Conservation (phyloP, 2,329 filamentous ascomycete species). For the Pseudocercospora ulei region DNA sequence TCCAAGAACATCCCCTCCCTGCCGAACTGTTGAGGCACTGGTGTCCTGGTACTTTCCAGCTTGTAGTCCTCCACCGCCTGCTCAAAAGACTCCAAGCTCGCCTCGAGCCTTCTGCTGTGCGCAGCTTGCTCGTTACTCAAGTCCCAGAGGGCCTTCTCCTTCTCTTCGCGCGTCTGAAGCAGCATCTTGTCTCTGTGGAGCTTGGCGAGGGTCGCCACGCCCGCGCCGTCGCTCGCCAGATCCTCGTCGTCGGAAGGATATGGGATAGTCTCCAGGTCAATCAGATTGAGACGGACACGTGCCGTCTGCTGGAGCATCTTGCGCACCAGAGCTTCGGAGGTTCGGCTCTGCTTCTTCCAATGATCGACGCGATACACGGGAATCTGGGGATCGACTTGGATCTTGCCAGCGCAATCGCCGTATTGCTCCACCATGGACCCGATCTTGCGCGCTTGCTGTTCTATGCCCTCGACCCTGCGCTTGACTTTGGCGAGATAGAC, state of each 20-base stretch:
- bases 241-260: slow-evolving; percentile 4
- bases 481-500: slow-evolving; percentile 10
- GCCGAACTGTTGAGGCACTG: background rate
- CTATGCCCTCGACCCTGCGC: slow-evolving; percentile 4
- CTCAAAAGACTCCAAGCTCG: background rate
- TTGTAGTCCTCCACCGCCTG: slow-evolving; percentile 1
- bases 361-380: slow-evolving; percentile 7
- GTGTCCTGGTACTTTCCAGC: background rate
- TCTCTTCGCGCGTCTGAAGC: background rate
- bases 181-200: slow-evolving; percentile 5
- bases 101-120: background rate
- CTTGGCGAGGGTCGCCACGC: background rate
- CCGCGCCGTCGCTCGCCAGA: background rate
- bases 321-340: background rate
- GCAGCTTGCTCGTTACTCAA: background rate
- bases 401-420: background rate
- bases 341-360: slow-evolving; percentile 6
- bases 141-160: background rate
- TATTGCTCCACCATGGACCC: background rate
- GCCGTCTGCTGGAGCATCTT: background rate
- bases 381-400: slow-evolving; percentile 10
- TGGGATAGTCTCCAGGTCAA: slow-evolving; percentile 6
- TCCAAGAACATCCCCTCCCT: slow-evolving; percentile 1
- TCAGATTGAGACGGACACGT: slow-evolving; percentile 8
- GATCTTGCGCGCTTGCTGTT: background rate